Percentiles rank a stretch among this genome's conserved stretches.
Conservation (phyloP, 352 stramenopile genomes). For the Phytopythium boreale region DNA sequence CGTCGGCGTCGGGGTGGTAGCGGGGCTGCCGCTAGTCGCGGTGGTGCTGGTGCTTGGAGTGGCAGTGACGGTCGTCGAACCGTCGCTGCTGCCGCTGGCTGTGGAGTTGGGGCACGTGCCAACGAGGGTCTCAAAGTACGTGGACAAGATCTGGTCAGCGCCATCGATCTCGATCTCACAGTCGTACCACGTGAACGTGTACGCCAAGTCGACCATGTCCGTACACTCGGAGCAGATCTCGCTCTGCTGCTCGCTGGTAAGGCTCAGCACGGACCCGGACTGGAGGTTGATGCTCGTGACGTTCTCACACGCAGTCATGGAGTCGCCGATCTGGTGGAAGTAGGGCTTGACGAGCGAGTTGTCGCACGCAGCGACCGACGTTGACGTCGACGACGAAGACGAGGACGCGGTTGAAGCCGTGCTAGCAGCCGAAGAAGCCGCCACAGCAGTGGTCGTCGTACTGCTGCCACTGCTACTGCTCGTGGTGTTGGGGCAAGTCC, state of each 20-base stretch:
- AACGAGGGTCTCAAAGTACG: slow-evolving; percentile 17
- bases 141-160: slow-evolving; percentile 12
- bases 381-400: not conserved
- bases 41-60: slow-evolving; percentile 1
- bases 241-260: slow-evolving; percentile 8
- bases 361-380: slow-evolving; percentile 6
- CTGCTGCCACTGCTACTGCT: slow-evolving; percentile 1
- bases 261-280: not conserved
- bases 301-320: slow-evolving; percentile 11
- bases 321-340: slow-evolving; percentile 12
- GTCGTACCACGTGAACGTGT: slow-evolving; percentile 14
- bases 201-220: slow-evolving; percentile 8
- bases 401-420: not conserved
- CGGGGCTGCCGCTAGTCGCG: not conserved
- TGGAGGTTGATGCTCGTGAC: slow-evolving; percentile 13
- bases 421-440: not conserved
- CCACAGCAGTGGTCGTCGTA: not conserved
- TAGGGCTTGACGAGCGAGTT: slow-evolving; percentile 11
- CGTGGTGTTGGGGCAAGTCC: slow-evolving; percentile 5
- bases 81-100: not conserved
- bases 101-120: slow-evolving; percentile 9
- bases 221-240: slow-evolving; percentile 17
- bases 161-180: slow-evolving; percentile 16
- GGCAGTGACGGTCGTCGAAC: not conserved
- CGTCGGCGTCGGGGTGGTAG: not conserved